A percentile compares a stretch with the other conserved stretches of the same genome.
phyloP scores from a whole-genome alignment of 495 filamentous ascomycete genomes.

The Neurospora sp. region DNA sequence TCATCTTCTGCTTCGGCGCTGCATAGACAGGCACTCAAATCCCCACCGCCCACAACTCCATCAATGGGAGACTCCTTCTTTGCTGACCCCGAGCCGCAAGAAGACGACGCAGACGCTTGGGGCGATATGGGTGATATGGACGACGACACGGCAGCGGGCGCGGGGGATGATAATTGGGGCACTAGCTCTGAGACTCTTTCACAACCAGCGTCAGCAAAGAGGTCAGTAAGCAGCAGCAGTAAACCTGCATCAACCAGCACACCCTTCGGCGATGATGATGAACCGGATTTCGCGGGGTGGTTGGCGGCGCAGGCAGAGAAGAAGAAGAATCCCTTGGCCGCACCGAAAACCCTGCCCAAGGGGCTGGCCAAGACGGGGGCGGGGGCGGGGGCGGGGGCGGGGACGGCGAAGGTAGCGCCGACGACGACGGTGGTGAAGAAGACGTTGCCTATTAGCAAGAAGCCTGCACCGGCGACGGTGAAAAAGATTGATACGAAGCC shows the following conservation, averaged over 20 bases:
- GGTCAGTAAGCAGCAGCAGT: conserved; percentile 12
- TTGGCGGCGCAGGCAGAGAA: conserved; percentile 70
- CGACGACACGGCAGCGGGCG: conserved; percentile 43
- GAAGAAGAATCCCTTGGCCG: conserved; percentile 43
- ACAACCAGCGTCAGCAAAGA: conserved; percentile 15
- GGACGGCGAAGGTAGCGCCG: conserved; percentile 25
- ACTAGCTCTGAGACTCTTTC: conserved; percentile 37
- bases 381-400: conserved; percentile 20
- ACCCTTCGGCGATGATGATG: conserved; percentile 69
- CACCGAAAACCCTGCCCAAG: conserved; percentile 57
- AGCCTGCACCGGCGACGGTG: background rate
- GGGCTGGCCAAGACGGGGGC: conserved; percentile 54
- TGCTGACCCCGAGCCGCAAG: conserved; percentile 28
- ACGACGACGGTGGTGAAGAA: conserved; percentile 15
- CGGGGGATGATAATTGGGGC: conserved; percentile 22
- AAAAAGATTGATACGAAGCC: conserved; percentile 8
- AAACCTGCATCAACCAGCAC: conserved; percentile 21
- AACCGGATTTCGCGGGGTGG: conserved; percentile 93
- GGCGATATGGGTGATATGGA: conserved; percentile 54
- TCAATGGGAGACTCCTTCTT: conserved; percentile 36
- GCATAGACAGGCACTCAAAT: conserved; percentile 43
- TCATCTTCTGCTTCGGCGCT: conserved; percentile 42
- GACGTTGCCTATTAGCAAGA: background rate
- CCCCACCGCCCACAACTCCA: conserved; percentile 31
- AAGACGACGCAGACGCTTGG: conserved; percentile 58